These are phyloP conservation scores for Aquilaria malaccensis DNA, from an alignment of 345 rosid species.

Conservation along the genomic window DNA sequence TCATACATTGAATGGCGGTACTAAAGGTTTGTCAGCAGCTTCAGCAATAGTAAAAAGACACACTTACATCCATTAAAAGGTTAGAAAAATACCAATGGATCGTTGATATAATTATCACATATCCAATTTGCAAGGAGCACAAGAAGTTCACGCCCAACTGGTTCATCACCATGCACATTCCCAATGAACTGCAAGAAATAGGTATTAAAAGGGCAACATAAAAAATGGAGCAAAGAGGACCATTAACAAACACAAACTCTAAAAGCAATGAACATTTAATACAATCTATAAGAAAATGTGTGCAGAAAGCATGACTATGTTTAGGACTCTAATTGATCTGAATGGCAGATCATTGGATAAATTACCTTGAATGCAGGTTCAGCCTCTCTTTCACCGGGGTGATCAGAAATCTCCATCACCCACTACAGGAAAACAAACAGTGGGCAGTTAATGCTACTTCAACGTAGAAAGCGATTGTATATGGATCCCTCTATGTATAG, in stretches of 20 bases:
- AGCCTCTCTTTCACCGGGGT: slow-evolving; percentile 74
- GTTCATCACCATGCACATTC: slow-evolving; percentile 96
- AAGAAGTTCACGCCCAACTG: slow-evolving; percentile 88
- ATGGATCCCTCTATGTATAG: no score
- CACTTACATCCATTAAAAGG: slow-evolving; percentile 7
- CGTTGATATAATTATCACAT: slow-evolving; percentile 67
- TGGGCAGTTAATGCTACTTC: no score
- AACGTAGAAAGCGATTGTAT: no score
- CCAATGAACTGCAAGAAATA: slow-evolving; percentile 62
- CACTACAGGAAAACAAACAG: slow-evolving; percentile 35
- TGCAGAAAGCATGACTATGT: background rate
- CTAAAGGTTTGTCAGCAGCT: background rate
- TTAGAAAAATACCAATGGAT: slow-evolving; percentile 62
- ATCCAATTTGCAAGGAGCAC: slow-evolving; percentile 85
- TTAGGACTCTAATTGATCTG: background rate
- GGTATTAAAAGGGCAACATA: background rate
- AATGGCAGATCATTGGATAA: slow-evolving; percentile 2
- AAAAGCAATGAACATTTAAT: background rate
- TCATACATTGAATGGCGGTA: no score
- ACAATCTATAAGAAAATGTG: background rate
- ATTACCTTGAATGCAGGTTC: slow-evolving; percentile 96
- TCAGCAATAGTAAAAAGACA: slow-evolving; percentile 1
- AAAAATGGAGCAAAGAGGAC: background rate
- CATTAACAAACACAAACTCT: background rate
- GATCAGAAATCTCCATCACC: slow-evolving; percentile 97